Evolutionary conservation across 192 early-diverging fungal genomes (phyloP), one percentile per base, ranked within the genome.

Genomic region (Powellomyces hirtus): DNA sequence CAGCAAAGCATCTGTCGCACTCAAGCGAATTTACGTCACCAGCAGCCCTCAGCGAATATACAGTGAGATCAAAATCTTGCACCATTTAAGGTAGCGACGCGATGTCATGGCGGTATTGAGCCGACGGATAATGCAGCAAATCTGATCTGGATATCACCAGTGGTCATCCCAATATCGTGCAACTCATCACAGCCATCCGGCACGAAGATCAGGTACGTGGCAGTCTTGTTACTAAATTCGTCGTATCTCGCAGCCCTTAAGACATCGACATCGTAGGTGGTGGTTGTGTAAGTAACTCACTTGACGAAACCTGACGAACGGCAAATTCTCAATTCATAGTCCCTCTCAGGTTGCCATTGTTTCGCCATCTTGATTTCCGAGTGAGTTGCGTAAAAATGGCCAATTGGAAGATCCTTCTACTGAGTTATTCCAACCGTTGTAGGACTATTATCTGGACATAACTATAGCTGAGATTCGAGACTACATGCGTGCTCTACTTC

Each of bases 1-100:
- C 40, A 42, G 40, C 10, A 42, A 42, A 42, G 40, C 62, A 10
- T 44, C 70, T 0, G 82, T 96, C 0, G 95, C 95, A 0, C 71
- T 97, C 38, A 97, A 97, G 74, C 81, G 90, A 22, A 91, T 97
- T 45, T 95, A 92, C 66, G 84, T 84, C 22, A 94, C 90, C 14
- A 91, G 89, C 59, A 89, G 88, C 59, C 89, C 92, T 7, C 59
- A 77, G 10, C 75, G 94, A 22, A 97, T 97, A 20, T 82, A 82
- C 51, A 90, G 85, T 70, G 95, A 97, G 71, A 89, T 97, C 52
- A 68, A 77, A 5, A 88, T 94, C n/a, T 71, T 97, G 14, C 79
- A 84, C 22, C 72, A 84, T 27, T 75, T 97, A 14, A 61, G 52
- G 75, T 72, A 18, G 0, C 37, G 13, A 30, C 44, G 0, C 46